Evolutionary conservation across 768 basidiomycete genomes (phyloP), one percentile per base, ranked within the genome.

Genomic region (Boletus huronensis): DNA sequence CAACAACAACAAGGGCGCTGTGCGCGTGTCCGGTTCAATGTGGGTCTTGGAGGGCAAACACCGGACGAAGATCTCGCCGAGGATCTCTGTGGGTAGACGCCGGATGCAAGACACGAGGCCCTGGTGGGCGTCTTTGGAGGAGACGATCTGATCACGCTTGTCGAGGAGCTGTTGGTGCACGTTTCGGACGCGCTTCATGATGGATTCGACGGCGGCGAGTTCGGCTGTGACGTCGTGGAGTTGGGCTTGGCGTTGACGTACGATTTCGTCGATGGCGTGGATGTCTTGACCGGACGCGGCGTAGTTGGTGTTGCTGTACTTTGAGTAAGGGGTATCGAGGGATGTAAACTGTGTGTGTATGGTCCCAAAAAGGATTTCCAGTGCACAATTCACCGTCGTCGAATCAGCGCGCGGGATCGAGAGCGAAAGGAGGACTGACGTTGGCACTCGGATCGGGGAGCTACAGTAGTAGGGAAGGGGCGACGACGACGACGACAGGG

Each of bases 51-150:
- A n/a, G 3, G 66, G 61, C n/a, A 75, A 59, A 57, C 73, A 76
- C 17, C 70, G 67, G 9, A 62, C 59, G 61, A 81, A 81, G 34
- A 83, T 76, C 63, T 79, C 76, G 34, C 73, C 71, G 29, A 74
- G 71, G 4, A 82, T 62, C 61, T 82, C 81, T 2, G 74, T 41
- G 6, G 80, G 79, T 7, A 82, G 31, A 2, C 61, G 49, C 16
- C 61, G 63, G 53, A 81, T 75, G 35, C 60, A 58, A 8, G 65
- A 63, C 26, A 62, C 31, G 1, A 72, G 58, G 3, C 65, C 58
- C 16, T 34, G 57, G 46, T 71, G 67, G 2, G 34, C 48, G 4
- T 57, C 34, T 50, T 69, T 58, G 13, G 64, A 68, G 19, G 36
- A 16, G 1, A 34, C 19, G 16, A 68, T 53, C 43, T 51, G 60